phyloP scores from a whole-genome alignment of 805 yeast species.

The Ogataea trehaloabstinens region DNA sequence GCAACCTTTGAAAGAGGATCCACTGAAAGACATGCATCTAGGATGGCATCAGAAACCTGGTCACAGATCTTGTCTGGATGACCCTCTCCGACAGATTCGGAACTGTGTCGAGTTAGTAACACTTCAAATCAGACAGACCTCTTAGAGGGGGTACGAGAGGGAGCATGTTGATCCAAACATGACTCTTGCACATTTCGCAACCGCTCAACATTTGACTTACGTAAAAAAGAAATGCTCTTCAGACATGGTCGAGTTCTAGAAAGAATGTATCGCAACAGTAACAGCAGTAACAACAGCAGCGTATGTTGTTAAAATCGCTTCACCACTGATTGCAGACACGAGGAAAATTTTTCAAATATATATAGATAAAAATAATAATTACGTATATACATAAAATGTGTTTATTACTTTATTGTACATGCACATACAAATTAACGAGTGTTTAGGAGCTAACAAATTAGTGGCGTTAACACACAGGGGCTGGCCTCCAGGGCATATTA shows the following conservation, averaged over 20 bases:
- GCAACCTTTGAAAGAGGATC: conserved; percentile 99
- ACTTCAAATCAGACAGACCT: too few species aligned
- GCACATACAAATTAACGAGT: too few species aligned
- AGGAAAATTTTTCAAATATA: conserved; percentile 11
- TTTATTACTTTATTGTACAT: background rate
- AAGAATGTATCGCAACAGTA: background rate
- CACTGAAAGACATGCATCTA: conserved; percentile 93
- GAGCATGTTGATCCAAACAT: too few species aligned
- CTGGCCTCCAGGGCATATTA: too few species aligned
- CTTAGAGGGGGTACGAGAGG: too few species aligned
- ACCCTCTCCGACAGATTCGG: conserved; percentile 93
- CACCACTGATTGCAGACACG: background rate
- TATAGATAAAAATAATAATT: too few species aligned
- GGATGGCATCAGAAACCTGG: conserved; percentile 97
- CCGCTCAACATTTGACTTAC: conserved; percentile 13
- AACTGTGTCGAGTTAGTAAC: conserved; percentile 39
- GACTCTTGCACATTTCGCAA: too few species aligned
- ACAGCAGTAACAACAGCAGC: background rate
- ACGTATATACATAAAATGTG: too few species aligned
- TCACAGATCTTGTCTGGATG: conserved; percentile 97
- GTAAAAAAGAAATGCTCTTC: conserved; percentile 33
- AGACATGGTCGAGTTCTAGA: conserved; percentile 11
- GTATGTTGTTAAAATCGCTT: background rate
- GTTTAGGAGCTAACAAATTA: too few species aligned
- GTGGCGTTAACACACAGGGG: too few species aligned